A percentile compares a stretch with the other conserved stretches of the same genome.
Conservation (phyloP, 305 asterid genomes). For the Solanum aculeatissimum region DNA sequence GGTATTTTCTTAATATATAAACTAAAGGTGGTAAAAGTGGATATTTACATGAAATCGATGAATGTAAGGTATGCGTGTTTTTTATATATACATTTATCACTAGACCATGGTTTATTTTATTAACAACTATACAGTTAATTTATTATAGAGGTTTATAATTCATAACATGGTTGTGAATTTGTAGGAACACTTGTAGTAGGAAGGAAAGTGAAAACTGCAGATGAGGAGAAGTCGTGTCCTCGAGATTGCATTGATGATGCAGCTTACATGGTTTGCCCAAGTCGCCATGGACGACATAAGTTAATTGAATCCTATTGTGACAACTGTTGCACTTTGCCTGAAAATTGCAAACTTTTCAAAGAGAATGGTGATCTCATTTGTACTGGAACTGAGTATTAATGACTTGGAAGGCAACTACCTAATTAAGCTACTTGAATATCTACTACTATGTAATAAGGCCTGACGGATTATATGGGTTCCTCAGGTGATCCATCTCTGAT, state of each 20-base stretch:
- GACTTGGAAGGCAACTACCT: neutral
- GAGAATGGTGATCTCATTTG: neutral
- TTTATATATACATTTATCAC: too few species aligned
- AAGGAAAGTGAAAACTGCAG: neutral
- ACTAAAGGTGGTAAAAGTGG: neutral
- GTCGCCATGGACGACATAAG: neutral
- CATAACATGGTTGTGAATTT: neutral
- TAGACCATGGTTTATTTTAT: too few species aligned
- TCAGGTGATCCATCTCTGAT: neutral
- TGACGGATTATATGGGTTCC: neutral
- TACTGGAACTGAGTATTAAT: neutral
- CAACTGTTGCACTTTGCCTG: neutral
- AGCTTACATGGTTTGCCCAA: neutral
- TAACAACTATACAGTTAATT: too few species aligned
- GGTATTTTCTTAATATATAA: too few species aligned
- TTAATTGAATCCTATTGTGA: neutral
- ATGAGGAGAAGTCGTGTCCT: neutral
- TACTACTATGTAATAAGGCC: neutral
- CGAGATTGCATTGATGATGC: neutral
- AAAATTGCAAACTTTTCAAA: neutral
- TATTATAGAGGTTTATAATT: too few species aligned
- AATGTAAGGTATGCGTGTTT: neutral
- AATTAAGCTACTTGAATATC: neutral
- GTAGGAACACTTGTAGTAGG: neutral
- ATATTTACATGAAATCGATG: too few species aligned